Base-by-base conservation (phyloP, 129 eudicot species). In the Centella asiatica region DNA sequence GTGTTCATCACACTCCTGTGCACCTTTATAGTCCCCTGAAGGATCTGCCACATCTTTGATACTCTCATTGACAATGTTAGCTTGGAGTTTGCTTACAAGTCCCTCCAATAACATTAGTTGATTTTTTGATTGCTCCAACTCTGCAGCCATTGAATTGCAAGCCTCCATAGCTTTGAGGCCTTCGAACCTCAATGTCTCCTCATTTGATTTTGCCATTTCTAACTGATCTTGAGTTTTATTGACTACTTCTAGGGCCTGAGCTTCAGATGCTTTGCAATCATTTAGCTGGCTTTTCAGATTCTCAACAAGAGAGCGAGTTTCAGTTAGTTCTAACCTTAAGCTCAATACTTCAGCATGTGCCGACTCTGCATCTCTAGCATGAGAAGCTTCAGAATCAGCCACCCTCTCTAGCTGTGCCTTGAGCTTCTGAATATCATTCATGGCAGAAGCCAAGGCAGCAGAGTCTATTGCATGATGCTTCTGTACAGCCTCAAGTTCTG, bases 401-500 rank as follows among this genome's bases (percentile, higher is more conserved):
- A 78, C 73, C 67, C 78, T 60, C 36, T 86, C 93, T 6, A 86
- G 81, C 63, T 90, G 94, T 48, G 59, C 54, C 66, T 77, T 84
- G 67, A 86, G 95, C 69, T 77, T 90, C 64, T 81, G 87, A 9
- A 84, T 71, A 69, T 90, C 98, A 48, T 80, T 81, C 78, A 79
- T 57, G 31, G 90, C 78, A 29, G 96, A 75, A 26, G 88, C 76
- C 60, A 92, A 75, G 13, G 99, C 95, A 24, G 79, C 77, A 26
- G 96, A 79, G 65, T 92, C 99, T 85, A 87, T 73, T 0, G 88
- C 76, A 75, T 87, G 89, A 26, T 92, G 99, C 63, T 82, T 87
- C 62, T 85, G 95, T 26, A 87, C 78, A 42, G 99, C 99, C 61
- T 92, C 96, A 0, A 92, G 86, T 65, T 92, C 99, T 6, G 99